These are phyloP conservation scores for Colletotrichum shisoi DNA, from an alignment of 2,329 filamentous ascomycete species.

Conservation along the genomic window DNA sequence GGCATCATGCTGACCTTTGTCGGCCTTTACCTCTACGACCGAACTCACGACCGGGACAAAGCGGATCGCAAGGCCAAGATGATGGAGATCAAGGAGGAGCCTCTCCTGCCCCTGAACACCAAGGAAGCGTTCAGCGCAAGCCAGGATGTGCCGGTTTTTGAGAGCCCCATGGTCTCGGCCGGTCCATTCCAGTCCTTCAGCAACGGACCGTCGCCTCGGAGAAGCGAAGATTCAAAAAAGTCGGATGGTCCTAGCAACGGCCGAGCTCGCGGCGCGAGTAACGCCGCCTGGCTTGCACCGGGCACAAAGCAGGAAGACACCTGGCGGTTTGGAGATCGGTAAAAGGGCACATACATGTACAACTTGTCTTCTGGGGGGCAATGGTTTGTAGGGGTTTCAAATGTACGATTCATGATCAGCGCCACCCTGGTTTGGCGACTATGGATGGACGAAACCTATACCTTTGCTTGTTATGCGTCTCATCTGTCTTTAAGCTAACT, in stretches of 20 bases:
- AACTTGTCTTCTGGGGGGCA: constrained; percentile 10
- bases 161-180: constrained; percentile 47
- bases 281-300: constrained; percentile 73
- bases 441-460: constrained; percentile 26
- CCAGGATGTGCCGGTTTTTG: constrained; percentile 49
- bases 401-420: constrained; percentile 32
- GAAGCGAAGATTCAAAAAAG: constrained; percentile 63
- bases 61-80: constrained; percentile 82
- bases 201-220: constrained; percentile 55
- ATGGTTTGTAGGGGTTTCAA: constrained; percentile 22
- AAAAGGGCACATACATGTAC: constrained; percentile 43
- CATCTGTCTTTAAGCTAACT: not conserved
- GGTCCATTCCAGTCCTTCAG: constrained; percentile 49
- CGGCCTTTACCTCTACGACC: constrained; percentile 93
- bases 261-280: constrained; percentile 55
- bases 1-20: constrained; percentile 90
- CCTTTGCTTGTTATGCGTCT: not conserved
- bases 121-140: constrained; percentile 49
- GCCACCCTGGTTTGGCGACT: constrained; percentile 15
- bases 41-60: constrained; percentile 86
- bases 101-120: constrained; percentile 72
- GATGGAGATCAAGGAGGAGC: constrained; percentile 60
- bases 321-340: constrained; percentile 64
- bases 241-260: constrained; percentile 58
- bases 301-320: constrained; percentile 88